phyloP scores from a whole-genome alignment of 345 rosid genomes.

The Sonneratia alba region DNA sequence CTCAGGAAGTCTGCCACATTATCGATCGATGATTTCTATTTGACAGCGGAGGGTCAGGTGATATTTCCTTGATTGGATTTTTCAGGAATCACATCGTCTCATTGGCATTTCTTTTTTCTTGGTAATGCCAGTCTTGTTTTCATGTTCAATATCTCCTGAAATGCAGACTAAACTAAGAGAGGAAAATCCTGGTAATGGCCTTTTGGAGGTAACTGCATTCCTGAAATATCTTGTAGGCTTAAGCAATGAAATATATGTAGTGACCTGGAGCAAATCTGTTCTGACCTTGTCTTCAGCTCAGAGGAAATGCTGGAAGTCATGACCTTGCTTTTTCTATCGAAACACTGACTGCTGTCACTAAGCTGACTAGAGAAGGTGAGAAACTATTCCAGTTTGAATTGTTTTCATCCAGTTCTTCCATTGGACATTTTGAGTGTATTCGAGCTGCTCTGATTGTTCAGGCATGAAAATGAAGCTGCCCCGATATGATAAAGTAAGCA shows the following conservation, averaged over 20 bases:
- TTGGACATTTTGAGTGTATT: conserved; percentile 5
- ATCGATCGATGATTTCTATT: conserved; percentile 91
- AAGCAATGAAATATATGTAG: neutral
- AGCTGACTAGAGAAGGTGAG: conserved; percentile 67
- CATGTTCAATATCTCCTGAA: conserved; percentile 11
- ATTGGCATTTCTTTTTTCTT: neutral
- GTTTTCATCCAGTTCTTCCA: conserved; percentile 7
- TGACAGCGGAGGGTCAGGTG: conserved; percentile 86
- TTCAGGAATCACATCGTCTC: neutral
- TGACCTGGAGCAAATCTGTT: neutral
- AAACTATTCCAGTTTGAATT: neutral
- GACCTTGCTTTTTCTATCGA: conserved; percentile 82
- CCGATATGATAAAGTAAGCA: conserved; percentile 76
- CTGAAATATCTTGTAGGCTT: neutral
- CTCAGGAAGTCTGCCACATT: conserved; percentile 74
- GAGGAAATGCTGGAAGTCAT: conserved; percentile 98
- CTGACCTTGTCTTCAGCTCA: conserved; percentile 33
- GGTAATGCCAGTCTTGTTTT: conserved; percentile 5
- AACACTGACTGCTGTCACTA: conserved; percentile 42
- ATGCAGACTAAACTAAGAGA: conserved; percentile 69
- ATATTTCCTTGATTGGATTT: conserved; percentile 5
- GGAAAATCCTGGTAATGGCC: conserved; percentile 65
- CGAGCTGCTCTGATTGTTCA: conserved; percentile 25
- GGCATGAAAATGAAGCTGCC: conserved; percentile 91
- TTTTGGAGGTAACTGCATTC: conserved; percentile 49